Evolutionary conservation across 352 stramenopile species (phyloP).

Genomic region (Pythium coloratum): DNA sequence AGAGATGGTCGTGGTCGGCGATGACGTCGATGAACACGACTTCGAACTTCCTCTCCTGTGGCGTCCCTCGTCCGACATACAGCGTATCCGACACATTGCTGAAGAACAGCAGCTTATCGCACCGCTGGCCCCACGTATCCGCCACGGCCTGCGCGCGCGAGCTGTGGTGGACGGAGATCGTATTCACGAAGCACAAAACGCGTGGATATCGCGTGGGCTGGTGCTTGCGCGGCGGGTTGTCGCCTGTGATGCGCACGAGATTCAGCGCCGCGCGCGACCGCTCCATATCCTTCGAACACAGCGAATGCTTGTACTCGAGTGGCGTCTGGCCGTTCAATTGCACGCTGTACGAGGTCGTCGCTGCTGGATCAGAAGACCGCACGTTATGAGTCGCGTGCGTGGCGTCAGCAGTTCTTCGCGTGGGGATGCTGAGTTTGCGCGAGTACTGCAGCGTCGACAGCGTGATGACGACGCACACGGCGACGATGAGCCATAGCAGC

Average conservation of each 20-base stretch:
- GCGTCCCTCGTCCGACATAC: conserved; percentile 33
- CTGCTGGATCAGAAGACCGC: not conserved
- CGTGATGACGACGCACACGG: not conserved
- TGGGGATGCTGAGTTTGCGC: not conserved
- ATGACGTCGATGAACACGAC: conserved; percentile 71
- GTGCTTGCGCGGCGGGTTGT: conserved; percentile 10
- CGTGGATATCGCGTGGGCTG: conserved; percentile 35
- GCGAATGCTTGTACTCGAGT: not conserved
- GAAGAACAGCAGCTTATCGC: conserved; percentile 81
- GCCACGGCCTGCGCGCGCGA: conserved; percentile 60
- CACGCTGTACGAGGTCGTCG: not conserved
- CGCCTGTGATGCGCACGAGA: conserved; percentile 41
- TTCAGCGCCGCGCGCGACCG: conserved; percentile 21
- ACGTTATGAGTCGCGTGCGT: not conserved
- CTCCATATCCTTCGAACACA: not conserved
- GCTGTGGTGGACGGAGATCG: conserved; percentile 69
- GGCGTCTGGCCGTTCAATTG: not conserved
- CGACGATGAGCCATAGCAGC: not conserved
- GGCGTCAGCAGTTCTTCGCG: not conserved
- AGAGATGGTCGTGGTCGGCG: conserved; percentile 79
- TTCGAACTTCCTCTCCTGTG: conserved; percentile 36
- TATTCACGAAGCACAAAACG: conserved; percentile 83
- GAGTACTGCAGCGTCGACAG: not conserved
- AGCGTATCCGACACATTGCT: conserved; percentile 67
- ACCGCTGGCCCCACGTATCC: conserved; percentile 80